These are phyloP conservation scores for Globisporangium nagaii DNA, from an alignment of 352 stramenopile genomes.

Conservation along the genomic window DNA sequence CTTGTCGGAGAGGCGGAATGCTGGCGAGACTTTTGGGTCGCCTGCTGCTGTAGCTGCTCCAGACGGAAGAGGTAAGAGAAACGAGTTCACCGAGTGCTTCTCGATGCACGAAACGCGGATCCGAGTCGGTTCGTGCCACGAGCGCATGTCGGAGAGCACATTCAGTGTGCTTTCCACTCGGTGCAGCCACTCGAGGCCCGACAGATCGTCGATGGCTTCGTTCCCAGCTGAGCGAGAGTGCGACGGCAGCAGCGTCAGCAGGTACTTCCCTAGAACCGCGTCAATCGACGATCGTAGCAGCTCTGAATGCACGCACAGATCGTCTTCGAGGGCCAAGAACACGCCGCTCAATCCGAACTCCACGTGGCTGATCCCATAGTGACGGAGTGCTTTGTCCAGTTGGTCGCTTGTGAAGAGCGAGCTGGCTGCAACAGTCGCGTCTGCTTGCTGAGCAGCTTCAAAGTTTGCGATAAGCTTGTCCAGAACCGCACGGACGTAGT, in stretches of 20 bases:
- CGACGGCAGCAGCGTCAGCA: neutral
- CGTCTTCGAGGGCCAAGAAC: conserved; percentile 11
- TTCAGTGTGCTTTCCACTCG: conserved; percentile 10
- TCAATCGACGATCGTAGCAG: neutral
- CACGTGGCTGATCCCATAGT: conserved; percentile 9
- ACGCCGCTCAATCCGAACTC: conserved; percentile 9
- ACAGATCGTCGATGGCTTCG: neutral
- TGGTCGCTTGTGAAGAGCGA: conserved; percentile 7
- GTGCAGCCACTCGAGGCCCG: conserved; percentile 1
- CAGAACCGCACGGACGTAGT: neutral
- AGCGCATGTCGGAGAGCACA: conserved; percentile 11
- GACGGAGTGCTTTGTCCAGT: conserved; percentile 1
- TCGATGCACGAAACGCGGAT: conserved; percentile 12
- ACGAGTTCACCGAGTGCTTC: neutral
- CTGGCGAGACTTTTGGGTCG: neutral
- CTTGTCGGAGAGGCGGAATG: conserved; percentile 9
- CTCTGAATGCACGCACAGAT: neutral
- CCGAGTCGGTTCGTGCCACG: conserved; percentile 11
- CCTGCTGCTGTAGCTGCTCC: neutral
- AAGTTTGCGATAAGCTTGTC: conserved; percentile 1
- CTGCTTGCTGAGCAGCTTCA: neutral
- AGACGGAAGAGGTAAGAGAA: neutral
- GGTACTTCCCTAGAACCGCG: neutral
- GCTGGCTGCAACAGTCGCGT: neutral
- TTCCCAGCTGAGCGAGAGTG: neutral